Evolutionary conservation across 495 filamentous ascomycete genomes (phyloP), one percentile per base, ranked within the genome.

Genomic region (Trypethelium eluteriae): DNA sequence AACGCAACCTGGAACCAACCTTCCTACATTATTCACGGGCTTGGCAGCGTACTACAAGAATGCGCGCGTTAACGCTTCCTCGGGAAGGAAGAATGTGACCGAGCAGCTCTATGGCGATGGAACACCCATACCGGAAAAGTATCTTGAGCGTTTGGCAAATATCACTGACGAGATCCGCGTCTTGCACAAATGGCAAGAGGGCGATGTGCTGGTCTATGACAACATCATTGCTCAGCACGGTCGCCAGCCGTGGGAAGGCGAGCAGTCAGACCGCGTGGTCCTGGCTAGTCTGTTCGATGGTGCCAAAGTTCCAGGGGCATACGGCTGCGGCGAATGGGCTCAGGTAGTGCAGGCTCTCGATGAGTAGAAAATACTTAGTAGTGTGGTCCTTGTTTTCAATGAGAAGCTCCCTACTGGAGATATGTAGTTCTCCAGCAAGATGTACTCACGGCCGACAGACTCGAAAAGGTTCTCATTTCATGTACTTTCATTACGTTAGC

Each of bases 1-100:
- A 38, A 79, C 79, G 1, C 81, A 85, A 63, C 79, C 78, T 0
- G 76, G 74, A 3, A 84, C 80, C 0, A 79, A 78, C 46, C 64
- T 82, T n/a, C 78, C 79, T 3, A 76, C 77, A n/a, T 74, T 83
- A n/a, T 84, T 83, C 64, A 84, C 81, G 14, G 79, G 78, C 12
- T 66, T 81, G 14, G 81, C 80, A 1, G 76, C 79, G 16, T 79
- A 80, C 38, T 81, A 78, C 68, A 76, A 78, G 68, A 80, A 79
- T 44, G 67, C 65, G 5, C 68, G 73, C 38, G 64, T 68, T 6
- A 73, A 77, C 25, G 36, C 35, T 14, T 18, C 16, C 12, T 53
- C 49, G 16, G 65, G 47, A 38, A 64, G 67, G 12, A 63, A 64
- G 36, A 66, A 70, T 53, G 65, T 67, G 11, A 67, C 65, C 7